Evolutionary conservation across 2,329 filamentous ascomycete species (phyloP).

Genomic region (Lecanicillium sp.): DNA sequence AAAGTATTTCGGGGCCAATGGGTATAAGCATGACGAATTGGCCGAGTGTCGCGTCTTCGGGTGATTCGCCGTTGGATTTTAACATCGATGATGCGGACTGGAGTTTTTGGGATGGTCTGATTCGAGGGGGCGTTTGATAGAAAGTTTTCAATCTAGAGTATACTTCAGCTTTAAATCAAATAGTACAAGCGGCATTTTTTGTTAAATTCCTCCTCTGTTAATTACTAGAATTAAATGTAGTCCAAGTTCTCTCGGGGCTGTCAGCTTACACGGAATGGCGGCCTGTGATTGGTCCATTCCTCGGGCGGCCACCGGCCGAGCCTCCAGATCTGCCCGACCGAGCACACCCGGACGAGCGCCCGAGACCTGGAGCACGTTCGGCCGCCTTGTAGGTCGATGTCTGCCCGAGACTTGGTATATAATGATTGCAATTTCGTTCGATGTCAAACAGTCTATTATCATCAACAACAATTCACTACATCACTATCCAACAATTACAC

Average conservation of each 20-base stretch:
- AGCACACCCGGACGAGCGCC: background rate
- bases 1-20: background rate
- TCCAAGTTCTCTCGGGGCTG: background rate
- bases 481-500: background rate
- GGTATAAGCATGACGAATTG: slow-evolving; percentile 3
- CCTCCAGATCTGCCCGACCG: background rate
- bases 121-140: background rate
- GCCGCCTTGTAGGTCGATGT: background rate
- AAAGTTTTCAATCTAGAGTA: too few relatives aligned
- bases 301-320: slow-evolving; percentile 9
- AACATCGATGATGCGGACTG: slow-evolving; percentile 20
- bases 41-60: background rate
- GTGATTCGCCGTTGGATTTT: slow-evolving; percentile 14
- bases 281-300: slow-evolving; percentile 1
- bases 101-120: slow-evolving; percentile 24
- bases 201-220: too few relatives aligned
- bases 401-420: background rate
- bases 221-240: background rate
- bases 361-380: background rate
- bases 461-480: background rate
- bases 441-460: background rate
- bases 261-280: background rate
- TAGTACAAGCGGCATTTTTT: background rate
- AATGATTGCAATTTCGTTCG: background rate
- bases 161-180: too few relatives aligned